phyloP scores from a whole-genome alignment of 2,329 filamentous ascomycete genomes.

The Botrytis tulipae region DNA sequence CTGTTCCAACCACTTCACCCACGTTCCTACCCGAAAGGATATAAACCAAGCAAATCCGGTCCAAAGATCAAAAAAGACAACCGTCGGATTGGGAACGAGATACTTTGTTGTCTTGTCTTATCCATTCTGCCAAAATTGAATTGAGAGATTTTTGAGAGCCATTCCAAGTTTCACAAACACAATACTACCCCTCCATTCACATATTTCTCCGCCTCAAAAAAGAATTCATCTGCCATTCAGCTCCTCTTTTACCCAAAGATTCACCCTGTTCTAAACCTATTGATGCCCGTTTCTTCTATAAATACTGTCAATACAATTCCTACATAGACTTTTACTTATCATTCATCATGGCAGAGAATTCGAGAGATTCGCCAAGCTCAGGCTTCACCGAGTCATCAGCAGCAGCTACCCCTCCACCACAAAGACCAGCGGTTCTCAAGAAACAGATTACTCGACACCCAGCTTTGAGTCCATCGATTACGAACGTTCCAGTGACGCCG shows the following conservation, averaged over 20 bases:
- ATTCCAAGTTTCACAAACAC: neutral
- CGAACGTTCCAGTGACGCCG: conserved; percentile 37
- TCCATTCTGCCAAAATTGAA: neutral
- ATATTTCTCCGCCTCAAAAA: neutral
- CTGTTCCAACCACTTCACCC: neutral
- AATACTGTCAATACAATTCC: neutral
- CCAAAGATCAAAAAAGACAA: neutral
- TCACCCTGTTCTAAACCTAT: neutral
- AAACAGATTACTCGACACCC: conserved; percentile 34
- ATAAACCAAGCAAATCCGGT: neutral
- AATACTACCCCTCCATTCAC: conserved; percentile 1
- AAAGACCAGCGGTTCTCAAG: conserved; percentile 12
- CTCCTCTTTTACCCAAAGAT: neutral
- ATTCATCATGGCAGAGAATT: conserved; percentile 20
- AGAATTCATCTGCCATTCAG: neutral
- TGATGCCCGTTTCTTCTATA: neutral
- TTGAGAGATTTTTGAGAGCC: neutral
- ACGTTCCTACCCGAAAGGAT: neutral
- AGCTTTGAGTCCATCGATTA: conserved; percentile 31
- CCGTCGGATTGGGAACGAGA: neutral
- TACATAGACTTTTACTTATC: neutral
- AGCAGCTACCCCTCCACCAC: neutral
- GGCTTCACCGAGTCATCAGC: conserved; percentile 1
- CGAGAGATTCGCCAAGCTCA: conserved; percentile 10
- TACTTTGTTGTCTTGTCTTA: neutral